Evolutionary conservation across 2,329 filamentous ascomycete genomes (phyloP), one percentile per base, ranked within the genome.

Genomic region (Ophiostoma fasciatum): DNA sequence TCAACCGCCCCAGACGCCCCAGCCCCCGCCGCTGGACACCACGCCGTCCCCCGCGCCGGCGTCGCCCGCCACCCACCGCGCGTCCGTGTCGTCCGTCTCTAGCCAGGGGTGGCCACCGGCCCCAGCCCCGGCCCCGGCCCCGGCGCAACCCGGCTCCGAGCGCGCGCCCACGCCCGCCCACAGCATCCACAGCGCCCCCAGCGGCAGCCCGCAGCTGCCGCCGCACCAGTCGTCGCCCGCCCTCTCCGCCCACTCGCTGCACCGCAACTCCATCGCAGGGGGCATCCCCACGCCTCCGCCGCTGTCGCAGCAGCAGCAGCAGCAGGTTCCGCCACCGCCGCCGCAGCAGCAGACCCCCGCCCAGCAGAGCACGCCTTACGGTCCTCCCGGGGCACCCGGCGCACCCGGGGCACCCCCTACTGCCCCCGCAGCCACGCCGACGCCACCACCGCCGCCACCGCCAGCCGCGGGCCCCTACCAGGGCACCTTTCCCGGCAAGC

Each of bases 161-260:
- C 21, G 36, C 6, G 21, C 22, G 8, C 22, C 27, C 20, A 41
- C 39, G 1, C 39, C 35, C 9, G 39, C 39, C 4, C 35, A 33
- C 12, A 41, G 39, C 26, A 28, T 41, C 5, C 39, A 37, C 28
- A 32, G 27, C 31, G 22, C 35, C 23, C 26, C 25, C 20, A 39
- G 33, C 31, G 32, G 33, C 20, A 40, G 39, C 9, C 39, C 36
- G 4, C 39, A 33, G 21, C n/a, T 34, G 23, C 19, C 36, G n/a
- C 19, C 36, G n/a, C 35, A 42, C 12, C 29, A n/a, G 20, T n/a
- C n/a, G 13, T 42, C 38, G 11, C 43, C 37, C 5, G 37, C 29
- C 6, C 35, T 14, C 13, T 42, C 37, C 3, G 27, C 28, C 14
- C 40, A 20, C 15, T 39, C 41, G 11, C 7, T 38, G 19, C 43